These are phyloP conservation scores for Porogramme epimiltina DNA, from an alignment of 1,284 basidiomycete species.

Conservation along the genomic window DNA sequence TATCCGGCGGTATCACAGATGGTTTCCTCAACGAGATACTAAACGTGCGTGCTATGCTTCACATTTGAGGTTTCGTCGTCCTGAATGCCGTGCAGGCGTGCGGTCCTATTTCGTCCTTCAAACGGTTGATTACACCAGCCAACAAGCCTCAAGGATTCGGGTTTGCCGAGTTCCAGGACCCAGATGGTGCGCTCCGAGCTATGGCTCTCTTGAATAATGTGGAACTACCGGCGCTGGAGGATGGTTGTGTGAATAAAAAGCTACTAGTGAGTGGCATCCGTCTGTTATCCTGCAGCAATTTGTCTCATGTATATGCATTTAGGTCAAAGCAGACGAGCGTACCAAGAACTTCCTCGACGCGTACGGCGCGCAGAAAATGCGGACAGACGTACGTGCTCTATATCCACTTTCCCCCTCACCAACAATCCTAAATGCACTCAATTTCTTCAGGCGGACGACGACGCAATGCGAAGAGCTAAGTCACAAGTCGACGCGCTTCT, in stretches of 20 bases:
- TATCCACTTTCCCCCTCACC: constrained; percentile 1
- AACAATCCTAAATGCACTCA: constrained; percentile 11
- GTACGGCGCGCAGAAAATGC: constrained; percentile 77
- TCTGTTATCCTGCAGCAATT: constrained; percentile 33
- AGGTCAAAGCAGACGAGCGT: constrained; percentile 95
- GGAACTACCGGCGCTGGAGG: constrained; percentile 85
- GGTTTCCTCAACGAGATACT: constrained; percentile 77
- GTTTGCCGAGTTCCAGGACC: constrained; percentile 91
- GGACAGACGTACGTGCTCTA: constrained; percentile 67
- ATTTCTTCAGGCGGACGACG: constrained; percentile 59
- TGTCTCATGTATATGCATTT: constrained; percentile 4
- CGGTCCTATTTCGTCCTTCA: constrained; percentile 85
- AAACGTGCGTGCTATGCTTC: constrained; percentile 51
- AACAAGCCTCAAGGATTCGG: constrained; percentile 95
- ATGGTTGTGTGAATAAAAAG: constrained; percentile 84
- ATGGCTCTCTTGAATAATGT: constrained; percentile 80
- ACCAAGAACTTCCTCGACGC: constrained; percentile 86
- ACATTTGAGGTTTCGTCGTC: neutral
- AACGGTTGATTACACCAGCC: constrained; percentile 85
- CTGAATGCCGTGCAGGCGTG: constrained; percentile 62
- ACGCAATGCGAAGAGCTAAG: constrained; percentile 53
- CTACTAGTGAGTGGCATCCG: constrained; percentile 65
- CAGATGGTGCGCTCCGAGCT: constrained; percentile 85
- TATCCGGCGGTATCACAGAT: constrained; percentile 90
- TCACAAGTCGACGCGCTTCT: constrained; percentile 57